A percentile compares a stretch with the other conserved stretches of the same genome.
These are phyloP conservation scores for Cyamopsis tetragonoloba DNA, from an alignment of 306 rosid genomes.

Conservation along the genomic window DNA sequence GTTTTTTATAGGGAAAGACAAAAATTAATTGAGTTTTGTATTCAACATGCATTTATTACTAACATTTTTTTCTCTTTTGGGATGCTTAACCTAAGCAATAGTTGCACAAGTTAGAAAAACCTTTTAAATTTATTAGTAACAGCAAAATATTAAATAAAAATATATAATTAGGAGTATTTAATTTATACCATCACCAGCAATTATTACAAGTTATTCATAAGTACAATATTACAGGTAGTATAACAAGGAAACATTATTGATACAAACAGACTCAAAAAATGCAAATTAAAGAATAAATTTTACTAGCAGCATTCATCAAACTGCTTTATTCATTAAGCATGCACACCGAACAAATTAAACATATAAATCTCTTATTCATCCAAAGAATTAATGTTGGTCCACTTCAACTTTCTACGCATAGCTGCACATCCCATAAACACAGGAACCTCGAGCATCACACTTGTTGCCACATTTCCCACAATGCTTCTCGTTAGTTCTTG, in stretches of 20 bases:
- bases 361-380: not conserved
- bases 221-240: not conserved
- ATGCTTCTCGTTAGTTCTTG: constrained; percentile 39
- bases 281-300: constrained; percentile 18
- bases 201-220: not conserved
- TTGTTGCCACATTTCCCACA: constrained; percentile 65
- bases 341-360: no score
- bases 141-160: no score
- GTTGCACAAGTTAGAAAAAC: no score
- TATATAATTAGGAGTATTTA: no score
- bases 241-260: not conserved
- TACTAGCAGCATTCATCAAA: not conserved
- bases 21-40: no score
- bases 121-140: no score
- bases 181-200: no score
- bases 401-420: constrained; percentile 38
- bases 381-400: not conserved
- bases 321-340: constrained; percentile 16
- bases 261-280: not conserved
- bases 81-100: no score
- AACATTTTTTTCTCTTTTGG: no score
- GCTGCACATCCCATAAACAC: constrained; percentile 65
- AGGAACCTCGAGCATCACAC: constrained; percentile 36
- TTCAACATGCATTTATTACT: no score
- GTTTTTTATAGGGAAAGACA: no score